Evolutionary conservation across 2,329 filamentous ascomycete species (phyloP).

Genomic region (Harringtonia lauricola): DNA sequence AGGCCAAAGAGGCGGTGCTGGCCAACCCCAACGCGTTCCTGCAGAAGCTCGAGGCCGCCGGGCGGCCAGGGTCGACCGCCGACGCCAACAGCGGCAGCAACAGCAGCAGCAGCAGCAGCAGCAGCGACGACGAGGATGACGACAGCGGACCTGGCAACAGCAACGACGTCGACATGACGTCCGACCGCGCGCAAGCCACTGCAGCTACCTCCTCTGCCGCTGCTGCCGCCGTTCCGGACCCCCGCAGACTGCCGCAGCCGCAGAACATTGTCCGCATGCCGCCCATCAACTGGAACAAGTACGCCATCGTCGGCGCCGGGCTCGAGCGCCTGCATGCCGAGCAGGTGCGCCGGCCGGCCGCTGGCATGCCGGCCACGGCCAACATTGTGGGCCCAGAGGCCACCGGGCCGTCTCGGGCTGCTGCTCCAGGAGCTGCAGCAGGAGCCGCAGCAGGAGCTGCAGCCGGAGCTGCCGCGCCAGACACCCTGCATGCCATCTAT

Average conservation of each 20-base stretch:
- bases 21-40: slow-evolving; percentile 62
- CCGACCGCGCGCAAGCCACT: slow-evolving; percentile 13
- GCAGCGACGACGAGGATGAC: slow-evolving; percentile 15
- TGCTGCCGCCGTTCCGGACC: slow-evolving; percentile 1
- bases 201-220: background rate
- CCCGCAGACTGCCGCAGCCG: slow-evolving; percentile 52
- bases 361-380: slow-evolving; percentile 36
- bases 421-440: background rate
- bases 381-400: background rate
- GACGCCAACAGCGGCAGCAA: background rate
- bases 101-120: background rate
- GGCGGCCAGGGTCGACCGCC: slow-evolving; percentile 11
- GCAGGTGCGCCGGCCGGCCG: slow-evolving; percentile 55
- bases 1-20: slow-evolving; percentile 60
- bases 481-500: slow-evolving; percentile 33
- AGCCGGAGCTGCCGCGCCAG: slow-evolving; percentile 10
- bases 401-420: too few species aligned
- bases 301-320: slow-evolving; percentile 76
- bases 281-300: slow-evolving; percentile 89
- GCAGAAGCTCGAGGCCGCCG: slow-evolving; percentile 40
- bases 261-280: slow-evolving; percentile 81
- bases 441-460: slow-evolving; percentile 13
- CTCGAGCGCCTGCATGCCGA: slow-evolving; percentile 78
- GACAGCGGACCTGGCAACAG: too few species aligned
- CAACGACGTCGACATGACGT: slow-evolving; percentile 18